Conservation (phyloP, 1,139 yeast genomes). For the Wickerhamomyces sp. region DNA sequence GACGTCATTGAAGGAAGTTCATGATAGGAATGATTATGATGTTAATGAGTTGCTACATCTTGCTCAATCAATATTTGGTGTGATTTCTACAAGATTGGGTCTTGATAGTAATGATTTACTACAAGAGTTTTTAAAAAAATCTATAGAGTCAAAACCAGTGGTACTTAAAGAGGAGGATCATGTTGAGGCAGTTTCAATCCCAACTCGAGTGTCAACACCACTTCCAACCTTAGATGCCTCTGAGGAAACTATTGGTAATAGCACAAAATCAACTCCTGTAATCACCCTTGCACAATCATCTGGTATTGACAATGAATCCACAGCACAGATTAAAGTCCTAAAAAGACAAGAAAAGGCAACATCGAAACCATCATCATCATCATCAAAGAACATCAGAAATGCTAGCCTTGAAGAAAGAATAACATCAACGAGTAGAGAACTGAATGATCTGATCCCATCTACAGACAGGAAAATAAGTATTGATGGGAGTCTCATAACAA, state of each 20-base stretch:
- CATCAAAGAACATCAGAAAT: conserved; percentile 1
- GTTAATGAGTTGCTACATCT: conserved; percentile 6
- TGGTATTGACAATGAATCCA: neutral
- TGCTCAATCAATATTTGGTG: conserved; percentile 15
- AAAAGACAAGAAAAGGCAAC: neutral
- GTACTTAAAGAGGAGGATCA: too few species aligned
- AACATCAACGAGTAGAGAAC: conserved; percentile 15
- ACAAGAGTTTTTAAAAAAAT: conserved; percentile 6
- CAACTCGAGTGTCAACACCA: too few species aligned
- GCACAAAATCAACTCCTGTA: too few species aligned
- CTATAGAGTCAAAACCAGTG: neutral
- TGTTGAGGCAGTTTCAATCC: too few species aligned
- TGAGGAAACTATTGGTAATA: neutral
- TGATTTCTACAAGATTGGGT: conserved; percentile 9
- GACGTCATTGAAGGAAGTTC: conserved; percentile 1
- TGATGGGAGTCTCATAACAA: neutral
- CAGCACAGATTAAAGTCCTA: neutral
- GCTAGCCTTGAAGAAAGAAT: conserved; percentile 16
- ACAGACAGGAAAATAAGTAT: conserved; percentile 14
- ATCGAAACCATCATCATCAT: neutral
- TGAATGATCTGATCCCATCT: conserved; percentile 20
- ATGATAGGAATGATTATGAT: conserved; percentile 6
- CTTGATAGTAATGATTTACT: conserved; percentile 13
- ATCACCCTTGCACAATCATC: too few species aligned
- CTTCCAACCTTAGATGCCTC: too few species aligned